Evolutionary conservation across 2,329 filamentous ascomycete species (phyloP).

Genomic region (Cladosporium sp.): DNA sequence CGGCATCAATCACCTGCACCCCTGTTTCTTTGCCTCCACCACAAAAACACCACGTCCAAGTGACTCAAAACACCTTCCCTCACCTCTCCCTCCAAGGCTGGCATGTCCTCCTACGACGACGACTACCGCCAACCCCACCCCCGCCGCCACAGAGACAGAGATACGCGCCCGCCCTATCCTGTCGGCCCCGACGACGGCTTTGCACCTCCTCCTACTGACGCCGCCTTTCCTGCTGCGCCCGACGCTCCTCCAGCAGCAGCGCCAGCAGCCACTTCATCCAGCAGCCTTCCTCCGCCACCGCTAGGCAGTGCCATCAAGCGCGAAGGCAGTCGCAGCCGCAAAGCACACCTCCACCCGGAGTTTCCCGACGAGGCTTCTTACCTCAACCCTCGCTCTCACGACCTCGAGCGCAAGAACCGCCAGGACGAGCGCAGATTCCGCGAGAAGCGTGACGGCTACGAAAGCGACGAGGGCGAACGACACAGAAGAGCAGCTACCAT

Average conservation of each 20-base stretch:
- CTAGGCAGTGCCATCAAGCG: constrained; percentile 37
- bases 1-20: constrained; percentile 6
- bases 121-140: constrained; percentile 16
- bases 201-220: constrained; percentile 9
- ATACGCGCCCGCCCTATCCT: constrained; percentile 18
- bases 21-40: constrained; percentile 6
- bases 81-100: neutral
- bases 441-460: constrained; percentile 39
- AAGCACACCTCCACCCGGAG: constrained; percentile 32
- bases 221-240: constrained; percentile 4
- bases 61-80: constrained; percentile 8
- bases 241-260: constrained; percentile 13
- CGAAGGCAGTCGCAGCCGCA: constrained; percentile 34
- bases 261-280: constrained; percentile 3
- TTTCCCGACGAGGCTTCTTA: constrained; percentile 38
- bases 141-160: constrained; percentile 16
- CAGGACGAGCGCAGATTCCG: constrained; percentile 34
- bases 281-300: constrained; percentile 33
- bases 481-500: constrained; percentile 25
- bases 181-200: constrained; percentile 9
- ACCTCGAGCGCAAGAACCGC: constrained; percentile 37
- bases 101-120: constrained; percentile 36
- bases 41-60: neutral
- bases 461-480: constrained; percentile 39
- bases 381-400: constrained; percentile 33